A percentile compares a stretch with the other conserved stretches of the same genome.
Conservation (phyloP, 441 rosid genomes). For the Gossypium davidsonii region DNA sequence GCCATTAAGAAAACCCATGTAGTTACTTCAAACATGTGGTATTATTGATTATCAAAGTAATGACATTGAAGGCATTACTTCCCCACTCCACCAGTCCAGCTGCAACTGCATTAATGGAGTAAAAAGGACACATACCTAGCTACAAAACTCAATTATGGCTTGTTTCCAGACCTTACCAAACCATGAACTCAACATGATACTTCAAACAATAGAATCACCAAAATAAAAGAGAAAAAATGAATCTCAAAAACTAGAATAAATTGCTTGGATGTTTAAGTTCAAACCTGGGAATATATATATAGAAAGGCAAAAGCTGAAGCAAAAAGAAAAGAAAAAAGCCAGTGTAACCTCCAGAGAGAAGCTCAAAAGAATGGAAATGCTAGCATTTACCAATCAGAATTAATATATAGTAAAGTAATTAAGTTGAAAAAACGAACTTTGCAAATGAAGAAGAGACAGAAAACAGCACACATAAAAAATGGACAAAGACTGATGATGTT, state of each 20-base stretch:
- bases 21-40: constrained; percentile 8
- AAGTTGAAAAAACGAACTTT: background rate
- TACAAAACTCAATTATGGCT: background rate
- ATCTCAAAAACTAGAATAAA: background rate
- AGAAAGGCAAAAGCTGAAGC: too few species aligned
- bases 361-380: constrained; percentile 7
- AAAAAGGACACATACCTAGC: background rate
- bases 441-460: constrained; percentile 10
- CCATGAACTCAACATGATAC: background rate
- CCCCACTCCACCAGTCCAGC: constrained; percentile 3
- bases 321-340: background rate
- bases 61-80: background rate
- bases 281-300: background rate
- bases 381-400: background rate
- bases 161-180: background rate
- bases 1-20: background rate
- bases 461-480: constrained; percentile 5
- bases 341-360: constrained; percentile 11
- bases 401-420: background rate
- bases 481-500: constrained; percentile 20
- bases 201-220: background rate
- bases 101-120: constrained; percentile 17
- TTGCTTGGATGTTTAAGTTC: background rate
- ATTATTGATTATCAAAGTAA: background rate
- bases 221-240: background rate